phyloP scores from a whole-genome alignment of 1,284 basidiomycete genomes.

The Athelia psychrophila region DNA sequence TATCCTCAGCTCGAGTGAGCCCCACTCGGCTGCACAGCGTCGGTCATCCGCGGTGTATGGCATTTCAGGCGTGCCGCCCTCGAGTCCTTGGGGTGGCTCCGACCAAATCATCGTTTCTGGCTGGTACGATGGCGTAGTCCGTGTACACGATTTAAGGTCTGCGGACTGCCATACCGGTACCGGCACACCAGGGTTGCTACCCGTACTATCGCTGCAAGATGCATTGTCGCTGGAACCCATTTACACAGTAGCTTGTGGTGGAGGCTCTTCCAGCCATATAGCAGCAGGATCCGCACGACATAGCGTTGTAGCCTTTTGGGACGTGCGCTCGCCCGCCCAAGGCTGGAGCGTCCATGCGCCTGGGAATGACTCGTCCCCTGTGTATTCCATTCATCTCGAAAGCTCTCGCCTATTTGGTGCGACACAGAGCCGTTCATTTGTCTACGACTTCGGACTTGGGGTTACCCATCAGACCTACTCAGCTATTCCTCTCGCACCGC shows the following conservation, averaged over 20 bases:
- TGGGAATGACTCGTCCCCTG: constrained; percentile 69
- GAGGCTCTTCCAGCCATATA: constrained; percentile 59
- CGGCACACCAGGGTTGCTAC: constrained; percentile 34
- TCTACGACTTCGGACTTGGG: constrained; percentile 72
- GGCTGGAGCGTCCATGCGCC: constrained; percentile 79
- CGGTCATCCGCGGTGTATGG: constrained; percentile 68
- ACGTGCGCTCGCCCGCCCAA: constrained; percentile 52
- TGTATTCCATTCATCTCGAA: constrained; percentile 68
- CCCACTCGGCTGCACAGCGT: constrained; percentile 12
- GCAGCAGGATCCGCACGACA: constrained; percentile 73
- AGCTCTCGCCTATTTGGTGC: constrained; percentile 72
- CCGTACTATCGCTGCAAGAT: constrained; percentile 58
- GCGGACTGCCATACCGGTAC: constrained; percentile 22
- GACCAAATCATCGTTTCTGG: constrained; percentile 73
- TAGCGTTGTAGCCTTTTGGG: constrained; percentile 75
- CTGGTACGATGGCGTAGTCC: constrained; percentile 74
- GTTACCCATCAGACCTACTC: constrained; percentile 59
- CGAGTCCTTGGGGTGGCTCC: constrained; percentile 62
- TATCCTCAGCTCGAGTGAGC: constrained; percentile 39
- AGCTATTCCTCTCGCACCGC: constrained; percentile 28
- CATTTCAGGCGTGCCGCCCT: constrained; percentile 54
- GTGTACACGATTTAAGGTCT: constrained; percentile 68
- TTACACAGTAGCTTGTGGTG: constrained; percentile 67
- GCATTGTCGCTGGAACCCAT: constrained; percentile 70
- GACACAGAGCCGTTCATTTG: constrained; percentile 70